Evolutionary conservation across 352 stramenopile genomes (phyloP).

Genomic region (Plasmopara viticola): DNA sequence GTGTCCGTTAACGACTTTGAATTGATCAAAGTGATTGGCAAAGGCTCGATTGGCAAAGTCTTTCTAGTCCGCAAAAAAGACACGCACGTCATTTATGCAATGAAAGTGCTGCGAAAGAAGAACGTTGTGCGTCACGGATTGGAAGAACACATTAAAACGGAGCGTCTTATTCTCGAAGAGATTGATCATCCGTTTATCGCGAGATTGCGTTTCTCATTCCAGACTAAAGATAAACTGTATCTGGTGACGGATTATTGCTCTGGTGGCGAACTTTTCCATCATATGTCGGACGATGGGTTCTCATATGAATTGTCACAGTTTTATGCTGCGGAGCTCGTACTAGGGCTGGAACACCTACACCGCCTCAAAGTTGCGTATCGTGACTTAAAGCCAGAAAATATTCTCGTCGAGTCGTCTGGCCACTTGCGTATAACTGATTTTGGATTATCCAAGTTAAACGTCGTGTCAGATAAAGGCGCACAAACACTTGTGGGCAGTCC

Average conservation of each 20-base stretch:
- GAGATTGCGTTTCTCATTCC: constrained; percentile 95
- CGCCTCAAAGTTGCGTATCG: constrained; percentile 92
- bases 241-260: constrained; percentile 88
- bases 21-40: constrained; percentile 78
- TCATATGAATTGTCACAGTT: constrained; percentile 77
- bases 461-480: constrained; percentile 61
- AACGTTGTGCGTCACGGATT: constrained; percentile 90
- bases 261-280: constrained; percentile 97
- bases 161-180: constrained; percentile 96
- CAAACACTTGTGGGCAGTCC: constrained; percentile 75
- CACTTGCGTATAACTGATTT: constrained; percentile 98
- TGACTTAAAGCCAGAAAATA: constrained; percentile 98
- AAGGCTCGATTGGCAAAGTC: constrained; percentile 86
- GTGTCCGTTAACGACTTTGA: constrained; percentile 83
- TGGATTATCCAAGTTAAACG: constrained; percentile 72
- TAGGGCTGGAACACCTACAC: constrained; percentile 94
- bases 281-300: constrained; percentile 90
- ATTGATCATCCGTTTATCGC: constrained; percentile 98
- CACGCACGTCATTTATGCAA: constrained; percentile 91
- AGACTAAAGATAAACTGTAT: constrained; percentile 89
- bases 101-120: constrained; percentile 98
- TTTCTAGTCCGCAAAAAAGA: constrained; percentile 84
- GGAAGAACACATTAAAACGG: constrained; percentile 94
- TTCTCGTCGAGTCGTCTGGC: constrained; percentile 76
- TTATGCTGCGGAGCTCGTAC: constrained; percentile 95